These are phyloP conservation scores for Pythium myriotylum DNA, from an alignment of 352 stramenopile species.

Conservation along the genomic window DNA sequence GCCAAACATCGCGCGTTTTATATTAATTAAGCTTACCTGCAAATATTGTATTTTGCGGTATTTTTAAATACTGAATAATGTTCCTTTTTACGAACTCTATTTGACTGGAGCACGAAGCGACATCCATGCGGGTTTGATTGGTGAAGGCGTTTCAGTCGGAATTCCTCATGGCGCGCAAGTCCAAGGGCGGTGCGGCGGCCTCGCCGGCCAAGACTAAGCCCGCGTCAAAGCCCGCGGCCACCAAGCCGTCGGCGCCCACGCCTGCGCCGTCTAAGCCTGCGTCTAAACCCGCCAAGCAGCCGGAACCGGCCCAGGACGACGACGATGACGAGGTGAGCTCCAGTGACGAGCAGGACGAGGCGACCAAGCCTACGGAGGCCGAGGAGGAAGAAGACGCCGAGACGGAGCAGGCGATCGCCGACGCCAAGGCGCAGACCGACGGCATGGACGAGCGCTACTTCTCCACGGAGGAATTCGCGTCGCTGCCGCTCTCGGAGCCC, in stretches of 20 bases:
- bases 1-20: constrained; percentile 22
- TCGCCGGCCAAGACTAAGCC: constrained; percentile 22
- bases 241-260: constrained; percentile 1
- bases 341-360: constrained; percentile 26
- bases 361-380: constrained; percentile 27
- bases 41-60: neutral
- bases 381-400: constrained; percentile 58
- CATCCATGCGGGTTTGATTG: constrained; percentile 30
- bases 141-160: constrained; percentile 27
- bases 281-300: constrained; percentile 19
- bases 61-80: neutral
- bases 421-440: constrained; percentile 40
- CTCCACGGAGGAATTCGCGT: constrained; percentile 87
- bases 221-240: constrained; percentile 4
- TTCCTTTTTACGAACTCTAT: neutral
- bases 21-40: constrained; percentile 8
- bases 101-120: constrained; percentile 24
- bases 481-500: constrained; percentile 91
- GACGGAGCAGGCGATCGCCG: constrained; percentile 58
- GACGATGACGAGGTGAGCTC: constrained; percentile 8
- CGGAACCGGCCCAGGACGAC: constrained; percentile 30
- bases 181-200: constrained; percentile 14
- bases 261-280: constrained; percentile 17
- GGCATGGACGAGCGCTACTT: constrained; percentile 84
- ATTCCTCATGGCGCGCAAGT: constrained; percentile 27